A percentile compares a stretch with the other conserved stretches of the same genome.
Evolutionary conservation across 495 filamentous ascomycete species (phyloP).

Genomic region (Penicillium verhagenii): DNA sequence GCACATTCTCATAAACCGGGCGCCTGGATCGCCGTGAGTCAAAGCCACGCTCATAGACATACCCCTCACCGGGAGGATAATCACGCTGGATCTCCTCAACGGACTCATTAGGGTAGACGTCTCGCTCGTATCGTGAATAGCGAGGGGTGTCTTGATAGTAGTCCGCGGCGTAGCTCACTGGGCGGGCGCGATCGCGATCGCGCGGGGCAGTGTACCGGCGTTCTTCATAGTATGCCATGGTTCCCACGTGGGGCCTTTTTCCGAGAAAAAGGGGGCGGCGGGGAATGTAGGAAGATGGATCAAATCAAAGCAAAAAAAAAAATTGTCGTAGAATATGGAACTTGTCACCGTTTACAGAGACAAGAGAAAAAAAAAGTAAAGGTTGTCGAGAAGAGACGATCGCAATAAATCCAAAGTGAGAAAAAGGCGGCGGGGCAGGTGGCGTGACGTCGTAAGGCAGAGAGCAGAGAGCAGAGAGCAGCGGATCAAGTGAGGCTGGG

Average conservation of each 20-base stretch:
- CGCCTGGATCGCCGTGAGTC: slow-evolving; percentile 42
- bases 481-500: not conserved
- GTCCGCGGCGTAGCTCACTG: slow-evolving; percentile 31
- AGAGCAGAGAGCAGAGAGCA: not conserved
- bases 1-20: slow-evolving; percentile 33
- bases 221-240: slow-evolving; percentile 46
- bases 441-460: slow-evolving; percentile 18
- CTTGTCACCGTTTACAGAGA: slow-evolving; percentile 18
- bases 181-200: slow-evolving; percentile 33
- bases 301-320: slow-evolving; percentile 3
- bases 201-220: slow-evolving; percentile 31
- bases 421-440: slow-evolving; percentile 23
- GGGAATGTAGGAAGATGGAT: no score
- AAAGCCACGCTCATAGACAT: slow-evolving; percentile 51
- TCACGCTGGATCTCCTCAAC: slow-evolving; percentile 69
- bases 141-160: slow-evolving; percentile 31
- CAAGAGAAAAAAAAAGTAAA: slow-evolving; percentile 10
- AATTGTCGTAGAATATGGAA: slow-evolving; percentile 11
- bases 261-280: not conserved
- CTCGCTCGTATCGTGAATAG: slow-evolving; percentile 27
- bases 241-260: not conserved
- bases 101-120: slow-evolving; percentile 58
- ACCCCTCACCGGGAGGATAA: slow-evolving; percentile 54
- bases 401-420: slow-evolving; percentile 6
- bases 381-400: not conserved